A percentile compares a stretch with the other conserved stretches of the same genome.
Evolutionary conservation across 192 early-diverging fungal species (phyloP).

Genomic region (Oehlia diaphana): DNA sequence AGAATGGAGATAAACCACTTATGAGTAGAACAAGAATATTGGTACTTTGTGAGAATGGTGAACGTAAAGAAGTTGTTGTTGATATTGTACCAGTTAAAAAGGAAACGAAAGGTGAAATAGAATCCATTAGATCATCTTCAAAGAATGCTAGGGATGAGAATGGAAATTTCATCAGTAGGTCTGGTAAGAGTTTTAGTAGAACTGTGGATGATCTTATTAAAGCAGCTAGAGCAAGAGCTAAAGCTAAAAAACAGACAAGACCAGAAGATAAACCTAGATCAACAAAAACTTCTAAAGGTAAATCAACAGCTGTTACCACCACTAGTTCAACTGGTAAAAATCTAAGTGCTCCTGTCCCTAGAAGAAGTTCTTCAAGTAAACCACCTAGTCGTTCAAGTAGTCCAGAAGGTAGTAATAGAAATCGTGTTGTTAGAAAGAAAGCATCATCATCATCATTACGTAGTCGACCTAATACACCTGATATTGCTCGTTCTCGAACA

Average conservation of each 20-base stretch:
- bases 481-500: slow-evolving; percentile 15
- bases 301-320: background rate
- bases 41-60: slow-evolving; percentile 27
- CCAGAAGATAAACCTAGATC: background rate
- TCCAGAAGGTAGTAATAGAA: slow-evolving; percentile 18
- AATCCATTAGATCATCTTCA: background rate
- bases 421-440: background rate
- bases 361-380: slow-evolving; percentile 12
- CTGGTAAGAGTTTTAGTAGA: slow-evolving; percentile 5
- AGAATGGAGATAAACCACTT: slow-evolving; percentile 10
- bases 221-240: slow-evolving; percentile 5
- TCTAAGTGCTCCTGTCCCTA: background rate
- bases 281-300: slow-evolving; percentile 4
- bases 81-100: slow-evolving; percentile 30
- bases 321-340: background rate
- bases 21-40: slow-evolving; percentile 24
- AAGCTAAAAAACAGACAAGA: background rate
- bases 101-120: slow-evolving; percentile 16
- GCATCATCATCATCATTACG: background rate
- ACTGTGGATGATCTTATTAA: slow-evolving; percentile 22
- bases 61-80: slow-evolving; percentile 25
- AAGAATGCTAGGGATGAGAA: slow-evolving; percentile 19
- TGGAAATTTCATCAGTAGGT: slow-evolving; percentile 14
- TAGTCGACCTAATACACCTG: slow-evolving; percentile 29
- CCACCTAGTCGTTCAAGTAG: slow-evolving; percentile 22